phyloP scores from a whole-genome alignment of 148 eudicot species.

The Pouteria glomerata region DNA sequence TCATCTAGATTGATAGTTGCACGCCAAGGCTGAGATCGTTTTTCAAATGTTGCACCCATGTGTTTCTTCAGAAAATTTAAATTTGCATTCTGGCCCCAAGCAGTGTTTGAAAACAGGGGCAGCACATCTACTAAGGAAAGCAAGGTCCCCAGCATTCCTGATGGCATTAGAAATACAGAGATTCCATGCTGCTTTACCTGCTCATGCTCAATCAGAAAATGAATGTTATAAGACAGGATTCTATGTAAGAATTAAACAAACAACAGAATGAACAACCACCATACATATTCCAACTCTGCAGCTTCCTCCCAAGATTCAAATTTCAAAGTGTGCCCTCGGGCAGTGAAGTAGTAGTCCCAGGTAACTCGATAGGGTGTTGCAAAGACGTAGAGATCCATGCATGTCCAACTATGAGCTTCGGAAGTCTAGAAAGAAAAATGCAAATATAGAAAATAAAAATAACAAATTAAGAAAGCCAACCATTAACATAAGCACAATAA shows the following conservation, averaged over 20 bases:
- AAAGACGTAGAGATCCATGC: slow-evolving; percentile 96
- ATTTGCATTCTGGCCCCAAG: slow-evolving; percentile 88
- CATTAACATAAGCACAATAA: neutral
- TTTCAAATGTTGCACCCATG: slow-evolving; percentile 92
- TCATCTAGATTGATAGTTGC: slow-evolving; percentile 70
- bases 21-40: slow-evolving; percentile 76
- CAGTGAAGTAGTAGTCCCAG: slow-evolving; percentile 91
- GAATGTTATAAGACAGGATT: slow-evolving; percentile 3
- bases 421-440: slow-evolving; percentile 46
- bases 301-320: slow-evolving; percentile 95
- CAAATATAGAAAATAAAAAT: neutral
- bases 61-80: slow-evolving; percentile 79
- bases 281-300: slow-evolving; percentile 93
- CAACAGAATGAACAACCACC: slow-evolving; percentile 14
- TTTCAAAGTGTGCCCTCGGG: slow-evolving; percentile 67
- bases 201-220: slow-evolving; percentile 18
- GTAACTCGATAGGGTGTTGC: slow-evolving; percentile 92
- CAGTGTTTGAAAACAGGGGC: slow-evolving; percentile 83
- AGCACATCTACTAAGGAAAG: slow-evolving; percentile 86
- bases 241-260: neutral
- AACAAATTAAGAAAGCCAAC: too few species aligned
- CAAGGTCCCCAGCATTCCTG: slow-evolving; percentile 98
- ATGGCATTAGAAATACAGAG: slow-evolving; percentile 96
- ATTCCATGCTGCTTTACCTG: slow-evolving; percentile 98
- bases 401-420: slow-evolving; percentile 90